Base-by-base conservation (phyloP, 805 yeast genomes). In the Barnettozyma wickerhamii region DNA sequence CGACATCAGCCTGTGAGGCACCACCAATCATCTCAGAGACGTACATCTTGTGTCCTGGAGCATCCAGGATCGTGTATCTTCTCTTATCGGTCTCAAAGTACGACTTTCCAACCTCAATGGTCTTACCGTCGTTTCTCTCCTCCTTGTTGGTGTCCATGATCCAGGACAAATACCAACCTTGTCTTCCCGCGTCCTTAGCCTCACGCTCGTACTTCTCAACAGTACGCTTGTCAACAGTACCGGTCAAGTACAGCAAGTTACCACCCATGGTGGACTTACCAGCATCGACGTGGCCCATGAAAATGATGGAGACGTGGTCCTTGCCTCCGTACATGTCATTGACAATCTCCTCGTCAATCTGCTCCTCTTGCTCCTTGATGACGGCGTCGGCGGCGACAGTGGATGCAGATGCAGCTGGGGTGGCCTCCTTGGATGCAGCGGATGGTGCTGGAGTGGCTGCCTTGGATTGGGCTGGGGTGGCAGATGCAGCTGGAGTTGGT, bases 231-330 rank as follows among this genome's bases (percentile, higher is more conserved):
- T 93, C 99, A 46, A 93, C 99, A 35, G 97, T 87, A 47, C 98
- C 98, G 18, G 98, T 91, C 59, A 93, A 72, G 61, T 74, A 91
- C 50, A 93, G 75, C 53, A 93, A 72, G 68, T 93, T 93, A 69
- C 99, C 99, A 64, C 99, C 99, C 96, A 93, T 91, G 46, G 99
- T 93, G 38, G 96, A 88, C 68, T 93, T 93, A 63, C 99, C 99
- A 27, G 99, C 99, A 75, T 93, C 99, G 52, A 93, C 99, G 62
- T 93, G 99, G 55, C 99, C 99, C 98, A 93, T 93, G 69, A 93
- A 93, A 53, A 93, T 88, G 54, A 93, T 84, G 15, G 97, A 90
- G 62, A 93, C 77, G 69, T 93, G 99, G 63, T 91, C 99, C 66
- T 93, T 93, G 58, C 95, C 95, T 50, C 96, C 97, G 59, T 87